Evolutionary conservation across 73 alveolate genomes (phyloP), one percentile per base, ranked within the genome.

Genomic region (Paraurostyla sp.): DNA sequence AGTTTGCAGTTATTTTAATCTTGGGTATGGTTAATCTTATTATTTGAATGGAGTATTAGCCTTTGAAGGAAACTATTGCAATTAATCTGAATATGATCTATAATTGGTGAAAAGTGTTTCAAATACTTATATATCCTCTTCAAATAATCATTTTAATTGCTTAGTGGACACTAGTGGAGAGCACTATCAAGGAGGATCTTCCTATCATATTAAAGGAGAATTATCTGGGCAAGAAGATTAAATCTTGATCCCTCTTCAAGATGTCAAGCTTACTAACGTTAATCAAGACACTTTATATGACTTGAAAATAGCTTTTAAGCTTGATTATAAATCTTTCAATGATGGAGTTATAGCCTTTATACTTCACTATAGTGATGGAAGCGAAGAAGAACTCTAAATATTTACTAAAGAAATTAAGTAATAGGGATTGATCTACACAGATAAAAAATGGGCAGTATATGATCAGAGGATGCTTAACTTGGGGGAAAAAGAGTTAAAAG

Each of bases 141-240:
- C 13, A 9, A 23, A 36, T 23, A 27, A 69, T 7, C 25, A n/a
- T 23, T 33, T 69, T 9, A 20, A 9, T 18, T 27, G 33, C 9
- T 11, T 11, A 15, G 27, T 69, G 7, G 27, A 25, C 9, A 11
- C 3, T 4, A 25, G 40, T 7, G 85, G 85, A 41, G 13, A 3
- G 11, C 85, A 69, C 40, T 69, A 16, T 38, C 29, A 23, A 35
- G 85, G 85, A 35, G 85, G 85, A 3, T 41, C 65, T 13, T 69
- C 68, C 18, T 36, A 35, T 15, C 16, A 69, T 3, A 69, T 69
- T 43, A 4, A 6, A 69, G 85, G 85, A 2, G 20, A 43, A 13
- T 23, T 69, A 40, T 7, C 13, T 11, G 58, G n/a, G 4, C 16
- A 43, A 69, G 69, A 43, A 11, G 85, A 69, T 36, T 16, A 27